These are phyloP conservation scores for Fusarium sp. DNA, from an alignment of 2,329 filamentous ascomycete genomes.

Conservation along the genomic window DNA sequence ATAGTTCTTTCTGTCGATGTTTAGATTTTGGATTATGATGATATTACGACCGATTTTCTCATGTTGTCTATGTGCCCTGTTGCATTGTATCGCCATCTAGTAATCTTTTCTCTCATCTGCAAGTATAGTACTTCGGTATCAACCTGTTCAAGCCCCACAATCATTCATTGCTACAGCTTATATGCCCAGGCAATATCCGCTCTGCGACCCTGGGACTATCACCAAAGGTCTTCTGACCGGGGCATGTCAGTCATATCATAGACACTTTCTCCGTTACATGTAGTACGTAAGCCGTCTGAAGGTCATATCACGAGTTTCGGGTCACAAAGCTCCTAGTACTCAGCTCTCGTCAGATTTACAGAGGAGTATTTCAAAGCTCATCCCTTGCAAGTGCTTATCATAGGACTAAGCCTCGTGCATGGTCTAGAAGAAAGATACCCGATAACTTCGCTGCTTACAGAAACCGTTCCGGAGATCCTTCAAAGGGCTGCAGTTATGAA, in stretches of 20 bases:
- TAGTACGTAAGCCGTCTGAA: conserved; percentile 14
- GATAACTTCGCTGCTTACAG: conserved; percentile 10
- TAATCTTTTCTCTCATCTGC: not conserved
- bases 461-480: conserved; percentile 12
- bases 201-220: not conserved
- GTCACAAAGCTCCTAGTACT: conserved; percentile 19
- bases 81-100: not conserved
- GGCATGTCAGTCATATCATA: not conserved
- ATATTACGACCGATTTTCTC: conserved; percentile 33
- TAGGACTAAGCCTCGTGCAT: conserved; percentile 27
- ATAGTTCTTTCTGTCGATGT: conserved; percentile 27
- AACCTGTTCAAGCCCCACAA: conserved; percentile 14
- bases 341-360: conserved; percentile 46
- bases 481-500: not conserved
- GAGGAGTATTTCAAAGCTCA: conserved; percentile 14
- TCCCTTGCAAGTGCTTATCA: conserved; percentile 47
- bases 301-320: conserved; percentile 23
- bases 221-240: not conserved
- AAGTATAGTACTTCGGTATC: not conserved
- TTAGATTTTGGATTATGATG: conserved; percentile 39
- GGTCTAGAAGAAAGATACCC: conserved; percentile 9
- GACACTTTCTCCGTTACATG: conserved; percentile 1
- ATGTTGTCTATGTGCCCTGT: not conserved
- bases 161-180: not conserved
- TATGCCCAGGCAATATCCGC: not conserved